Evolutionary conservation across 108 stramenopile species (phyloP), one percentile per base, ranked within the genome.

Genomic region (Skeletonema potamos): DNA sequence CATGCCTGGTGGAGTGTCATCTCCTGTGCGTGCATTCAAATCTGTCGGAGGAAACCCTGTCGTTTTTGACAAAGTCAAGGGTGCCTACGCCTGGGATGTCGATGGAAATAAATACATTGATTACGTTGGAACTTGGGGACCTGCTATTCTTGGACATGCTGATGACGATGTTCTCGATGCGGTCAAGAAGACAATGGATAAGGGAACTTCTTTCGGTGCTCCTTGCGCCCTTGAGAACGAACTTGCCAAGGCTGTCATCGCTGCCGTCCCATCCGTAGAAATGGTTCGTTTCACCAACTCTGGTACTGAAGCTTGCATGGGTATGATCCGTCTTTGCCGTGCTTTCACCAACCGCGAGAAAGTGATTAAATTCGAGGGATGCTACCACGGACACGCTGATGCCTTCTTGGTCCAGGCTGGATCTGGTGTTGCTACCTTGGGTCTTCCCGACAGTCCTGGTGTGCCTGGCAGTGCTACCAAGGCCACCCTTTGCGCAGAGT

Each of bases 271-370:
- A 28, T 96, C 96, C 29, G 97, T 99, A 20, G 98, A 99, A 84
- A 99, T 99, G 98, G 98, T 99, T 64, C 96, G 98, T 62, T 99
- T 99, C 95, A 99, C 98, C 81, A 99, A 99, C 84, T 96, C 95
- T 18, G 98, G 98, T 70, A 99, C 98, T 15, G 98, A 99, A 77
- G 98, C 98, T 7, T 98, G 97, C 89, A 98, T 97, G 98, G 97
- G 98, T 77, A 97, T 98, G 98, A 89, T 98, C 72, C 97, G 98
- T 67, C 90, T 98, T 59, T 94, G 94, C 34, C 98, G 98, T 62
- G 98, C 98, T 63, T 96, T 73, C 91, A 98, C 98, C 27, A 57
- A 68, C 57, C 89, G 97, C 27, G 96, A 97, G 76, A 96, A 97
- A 85, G 84, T 98, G 29, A 93, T 98, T 85, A 98, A 98, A 84